Base-by-base conservation (phyloP, 768 basidiomycete genomes). In the Chalciporus chontae region DNA sequence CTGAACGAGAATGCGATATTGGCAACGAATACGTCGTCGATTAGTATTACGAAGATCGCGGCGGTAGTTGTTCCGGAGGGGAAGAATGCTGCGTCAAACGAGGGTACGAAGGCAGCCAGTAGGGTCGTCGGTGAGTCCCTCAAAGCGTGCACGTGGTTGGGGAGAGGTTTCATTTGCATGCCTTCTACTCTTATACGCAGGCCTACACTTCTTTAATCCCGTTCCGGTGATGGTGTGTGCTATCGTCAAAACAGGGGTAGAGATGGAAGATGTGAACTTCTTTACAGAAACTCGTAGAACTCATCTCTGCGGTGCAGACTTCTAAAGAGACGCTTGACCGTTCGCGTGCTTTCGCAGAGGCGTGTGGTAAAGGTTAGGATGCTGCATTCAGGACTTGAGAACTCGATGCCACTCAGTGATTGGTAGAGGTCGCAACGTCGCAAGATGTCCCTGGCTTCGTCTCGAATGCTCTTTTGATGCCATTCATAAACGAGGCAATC, bases 401-500 rank as follows among this genome's bases (percentile, higher is more conserved):
- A 8, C 27, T 36, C 9, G 15, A 21, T 26, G 53, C 8, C 8
- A n/a, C 26, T 14, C 41, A 3, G 13, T 45, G 3, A 26, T 26
- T 26, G 26, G n/a, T 62, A 94, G 91, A 93, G 77, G 93, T 97
- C 1, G 88, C 93, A 2, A 81, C 80, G 3, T 94, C 92, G 0
- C 82, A 89, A 59, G 94, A 98, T 60, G 90, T 94, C 1, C 94
- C 94, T 3, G 94, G 92, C 4, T 94, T 93, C 67, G 90, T 94
- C n/a, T 90, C 92, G 1, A 94, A 96, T 60, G 93, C 92, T 1
- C 77, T 94, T 26, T 72, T 98, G 39, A 97, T 97, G 91, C 95
- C 95, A 2, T 97, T 94, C 70, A 86, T 98, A 58, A 98, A 97
- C 58, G 95, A 98, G 77, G 94, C 94, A 0, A 91, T 97, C 57